Conservation (phyloP, 106 monocot species). For the Dendrobium catenatum region DNA sequence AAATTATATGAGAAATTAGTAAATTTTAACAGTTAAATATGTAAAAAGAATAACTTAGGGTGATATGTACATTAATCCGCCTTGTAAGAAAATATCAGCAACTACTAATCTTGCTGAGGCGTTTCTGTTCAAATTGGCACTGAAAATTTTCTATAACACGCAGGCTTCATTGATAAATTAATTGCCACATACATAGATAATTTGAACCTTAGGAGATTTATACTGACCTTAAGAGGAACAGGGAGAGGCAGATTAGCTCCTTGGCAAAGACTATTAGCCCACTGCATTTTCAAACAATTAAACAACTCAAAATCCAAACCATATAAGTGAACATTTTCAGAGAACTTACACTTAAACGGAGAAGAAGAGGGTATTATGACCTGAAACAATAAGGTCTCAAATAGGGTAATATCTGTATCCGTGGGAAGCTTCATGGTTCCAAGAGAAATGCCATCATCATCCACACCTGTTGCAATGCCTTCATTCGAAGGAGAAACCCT, state of each 20-base stretch:
- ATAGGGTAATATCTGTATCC: slow-evolving; percentile 38
- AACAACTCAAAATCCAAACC: background rate
- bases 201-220: background rate
- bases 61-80: too few relatives aligned
- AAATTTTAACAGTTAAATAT: too few relatives aligned
- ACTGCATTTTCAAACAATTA: slow-evolving; percentile 23
- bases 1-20: too few relatives aligned
- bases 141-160: too few relatives aligned
- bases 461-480: background rate
- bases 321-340: background rate
- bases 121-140: too few relatives aligned
- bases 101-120: too few relatives aligned
- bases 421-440: slow-evolving; percentile 61
- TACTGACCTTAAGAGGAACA: slow-evolving; percentile 69
- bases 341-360: background rate
- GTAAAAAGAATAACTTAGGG: too few relatives aligned
- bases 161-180: too few relatives aligned
- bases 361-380: background rate
- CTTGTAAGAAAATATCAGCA: too few relatives aligned
- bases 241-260: slow-evolving; percentile 86
- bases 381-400: slow-evolving; percentile 57
- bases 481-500: slow-evolving; percentile 13
- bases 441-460: slow-evolving; percentile 49
- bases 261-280: slow-evolving; percentile 92
- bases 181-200: background rate